Base-by-base conservation (phyloP, 1,139 yeast genomes). In the Taphrina flavorubra region DNA sequence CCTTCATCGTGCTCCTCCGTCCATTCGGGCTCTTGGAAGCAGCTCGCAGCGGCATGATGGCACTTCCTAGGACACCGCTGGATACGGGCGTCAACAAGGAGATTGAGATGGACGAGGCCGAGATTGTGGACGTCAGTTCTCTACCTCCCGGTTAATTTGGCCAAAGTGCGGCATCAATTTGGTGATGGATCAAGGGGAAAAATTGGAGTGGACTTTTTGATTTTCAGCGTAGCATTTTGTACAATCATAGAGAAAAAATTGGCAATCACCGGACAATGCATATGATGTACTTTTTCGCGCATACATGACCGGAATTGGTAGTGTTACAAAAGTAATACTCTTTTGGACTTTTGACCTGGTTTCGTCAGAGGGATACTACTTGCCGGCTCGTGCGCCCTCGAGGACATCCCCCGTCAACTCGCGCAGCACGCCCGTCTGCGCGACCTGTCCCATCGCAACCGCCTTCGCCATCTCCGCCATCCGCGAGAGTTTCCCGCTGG, bases 41-140 rank as follows among this genome's bases (percentile, higher is more conserved):
- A 75, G 97, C 98, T 62, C 87, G 99, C 81, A 89, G 97, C 34
- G 99, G 99, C 80, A 91, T 92, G 96, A 91, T 94, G 92, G 99
- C 98, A 10, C 84, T 94, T 76, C 96, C 98, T 77, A 87, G 98
- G 84, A 91, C 98, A 65, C 97, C 97, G 63, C 81, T 91, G 75
- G 87, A 84, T 70, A 75, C 75, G 44, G 84, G 83, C 70, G 79
- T 79, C 42, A 75, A 73, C 55, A 82, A 79, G 51, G 85, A 83
- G 84, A 44, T 85, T 82, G 79, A 81, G 37, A 82, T 83, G 73
- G 86, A 85, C 71, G 90, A 90, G 57, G 85, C 87, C 64, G 90
- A 88, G 71, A 85, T 86, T 73, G 81, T 75, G 58, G 81, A 79
- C 69, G 77, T 77, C 69, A 74, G 78, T 62, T 76, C 77, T 68